Evolutionary conservation across 768 basidiomycete genomes (phyloP).

Genomic region (Naganishia randhawae): DNA sequence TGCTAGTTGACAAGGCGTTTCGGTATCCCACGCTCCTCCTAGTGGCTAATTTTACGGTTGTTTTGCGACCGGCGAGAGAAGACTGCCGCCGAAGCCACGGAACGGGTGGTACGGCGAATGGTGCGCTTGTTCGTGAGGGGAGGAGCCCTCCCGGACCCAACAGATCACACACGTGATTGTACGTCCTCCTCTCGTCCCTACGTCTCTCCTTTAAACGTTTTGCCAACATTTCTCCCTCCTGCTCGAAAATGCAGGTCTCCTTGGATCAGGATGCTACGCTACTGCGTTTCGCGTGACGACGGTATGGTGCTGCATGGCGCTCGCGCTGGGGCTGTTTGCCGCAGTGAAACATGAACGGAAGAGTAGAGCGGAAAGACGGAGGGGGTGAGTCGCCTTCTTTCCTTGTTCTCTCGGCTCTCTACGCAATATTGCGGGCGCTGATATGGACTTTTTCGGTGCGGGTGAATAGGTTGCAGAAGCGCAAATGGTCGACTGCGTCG

Average conservation of each 20-base stretch:
- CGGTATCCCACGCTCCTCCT: too few species aligned
- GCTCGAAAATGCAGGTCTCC: too few species aligned
- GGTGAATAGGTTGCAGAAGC: neutral
- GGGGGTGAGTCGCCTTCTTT: slow-evolving; percentile 5
- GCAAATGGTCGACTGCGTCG: slow-evolving; percentile 11
- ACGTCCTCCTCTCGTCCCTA: neutral
- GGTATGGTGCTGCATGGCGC: slow-evolving; percentile 2
- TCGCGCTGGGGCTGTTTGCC: slow-evolving; percentile 3
- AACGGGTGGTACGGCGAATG: neutral
- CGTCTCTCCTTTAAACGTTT: neutral
- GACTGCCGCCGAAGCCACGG: neutral
- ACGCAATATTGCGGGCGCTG: too few species aligned
- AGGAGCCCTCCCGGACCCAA: neutral
- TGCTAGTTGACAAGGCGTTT: neutral
- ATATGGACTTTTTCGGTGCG: too few species aligned
- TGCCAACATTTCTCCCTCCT: neutral
- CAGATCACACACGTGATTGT: slow-evolving; percentile 14
- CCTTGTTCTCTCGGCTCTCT: too few species aligned
- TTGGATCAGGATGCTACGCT: slow-evolving; percentile 11
- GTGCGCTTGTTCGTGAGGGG: neutral
- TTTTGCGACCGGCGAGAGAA: too few species aligned
- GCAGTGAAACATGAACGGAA: slow-evolving; percentile 13
- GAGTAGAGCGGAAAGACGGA: neutral
- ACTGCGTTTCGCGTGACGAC: slow-evolving; percentile 11
- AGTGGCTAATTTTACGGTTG: too few species aligned